Base-by-base conservation (phyloP, 2,329 filamentous ascomycete genomes). In the Fusarium secorum region DNA sequence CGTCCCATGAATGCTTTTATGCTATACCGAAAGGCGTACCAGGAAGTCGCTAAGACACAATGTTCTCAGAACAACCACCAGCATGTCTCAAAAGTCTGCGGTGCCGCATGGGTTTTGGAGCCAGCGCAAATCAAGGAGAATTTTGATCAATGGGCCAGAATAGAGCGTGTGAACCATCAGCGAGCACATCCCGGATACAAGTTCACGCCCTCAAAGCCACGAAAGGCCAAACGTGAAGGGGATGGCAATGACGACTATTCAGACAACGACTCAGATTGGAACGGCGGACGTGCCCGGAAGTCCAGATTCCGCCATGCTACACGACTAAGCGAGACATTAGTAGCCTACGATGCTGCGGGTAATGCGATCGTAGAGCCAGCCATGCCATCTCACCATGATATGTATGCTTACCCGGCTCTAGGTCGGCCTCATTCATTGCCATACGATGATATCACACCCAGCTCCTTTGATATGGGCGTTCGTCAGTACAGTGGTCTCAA, bases 1-100 rank as follows among this genome's bases (percentile, higher is more conserved):
- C 88, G 96, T 33, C 95, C 96, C 5, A 97, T 98, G 91, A 99
- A 99, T 80, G 95, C 93, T 2, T 99, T 98, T 83, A 97, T 99
- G 92, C 85, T 99, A 54, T 99, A 99, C 80, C 91, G 96, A 44
- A 97, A 96, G 72, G 93, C 94, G 11, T 98, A 93, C 78, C 93
- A 97, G 66, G 93, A 96, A 68, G 87, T 94, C 35, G 93, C 93
- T 64, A 97, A 97, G 81, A 85, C 88, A 55, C 93, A 90, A 85
- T 93, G 92, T 74, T 84, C 89, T 18, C 90, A 96, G 75, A 95
- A 96, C 80, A 98, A 98, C 81, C 95, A 99, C 79, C 95, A 99
- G 79, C 85, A 96, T 38, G 92, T 98, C 30, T 98, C 95, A 4
- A 89, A 90, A 48, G 89, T 96, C n/a, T 94, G 93, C 62, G 96